Evolutionary conservation across 116 monocot species (phyloP).

Genomic region (Dioscorea cayenensis): DNA sequence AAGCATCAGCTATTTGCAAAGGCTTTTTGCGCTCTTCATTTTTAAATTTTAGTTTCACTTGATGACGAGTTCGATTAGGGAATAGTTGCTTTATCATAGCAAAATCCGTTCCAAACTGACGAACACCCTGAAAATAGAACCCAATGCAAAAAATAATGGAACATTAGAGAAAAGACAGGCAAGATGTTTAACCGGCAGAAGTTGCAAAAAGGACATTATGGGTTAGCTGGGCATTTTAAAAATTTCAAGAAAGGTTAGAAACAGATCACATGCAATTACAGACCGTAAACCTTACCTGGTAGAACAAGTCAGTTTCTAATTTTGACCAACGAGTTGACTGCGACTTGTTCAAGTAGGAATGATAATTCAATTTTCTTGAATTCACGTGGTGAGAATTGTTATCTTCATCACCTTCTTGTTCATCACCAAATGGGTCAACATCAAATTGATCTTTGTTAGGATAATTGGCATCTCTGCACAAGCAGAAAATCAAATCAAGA

Average conservation of each 20-base stretch:
- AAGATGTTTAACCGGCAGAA: too few species aligned
- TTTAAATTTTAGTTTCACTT: constrained; percentile 80
- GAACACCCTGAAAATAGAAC: constrained; percentile 43
- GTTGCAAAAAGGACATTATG: too few species aligned
- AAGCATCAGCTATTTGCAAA: constrained; percentile 56
- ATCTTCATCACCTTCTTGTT: constrained; percentile 19
- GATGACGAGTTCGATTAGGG: constrained; percentile 59
- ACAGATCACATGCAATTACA: neutral
- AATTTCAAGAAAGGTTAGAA: too few species aligned
- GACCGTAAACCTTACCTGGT: constrained; percentile 35
- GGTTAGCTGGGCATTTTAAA: too few species aligned
- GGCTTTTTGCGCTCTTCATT: constrained; percentile 72
- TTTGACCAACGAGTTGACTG: constrained; percentile 53
- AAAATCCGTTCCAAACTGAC: constrained; percentile 88
- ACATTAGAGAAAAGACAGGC: too few species aligned
- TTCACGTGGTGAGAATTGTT: constrained; percentile 10
- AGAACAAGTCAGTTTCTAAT: constrained; percentile 63
- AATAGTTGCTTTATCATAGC: constrained; percentile 75
- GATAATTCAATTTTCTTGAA: constrained; percentile 47
- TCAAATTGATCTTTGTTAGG: constrained; percentile 1
- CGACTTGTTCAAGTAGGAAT: constrained; percentile 53
- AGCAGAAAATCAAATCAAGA: neutral
- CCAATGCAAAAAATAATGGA: too few species aligned
- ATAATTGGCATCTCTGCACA: neutral
- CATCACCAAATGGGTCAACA: constrained; percentile 14